Base-by-base conservation (phyloP, 257 asterid species). In the Petunia axillaris region DNA sequence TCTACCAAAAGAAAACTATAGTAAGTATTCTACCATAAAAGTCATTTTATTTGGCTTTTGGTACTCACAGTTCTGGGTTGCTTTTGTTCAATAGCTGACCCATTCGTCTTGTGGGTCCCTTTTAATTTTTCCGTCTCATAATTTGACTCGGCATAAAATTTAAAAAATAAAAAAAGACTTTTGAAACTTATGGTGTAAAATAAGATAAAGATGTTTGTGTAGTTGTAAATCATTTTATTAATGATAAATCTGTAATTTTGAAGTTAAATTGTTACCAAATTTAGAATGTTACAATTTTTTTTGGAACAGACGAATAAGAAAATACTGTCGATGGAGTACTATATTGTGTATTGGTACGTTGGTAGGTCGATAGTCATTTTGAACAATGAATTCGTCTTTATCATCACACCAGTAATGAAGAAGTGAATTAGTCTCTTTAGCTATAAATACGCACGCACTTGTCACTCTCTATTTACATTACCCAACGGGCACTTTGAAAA, bases 401-500 rank as follows among this genome's bases (percentile, higher is more conserved):
- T 25, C 25, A 54, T 44, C 39, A 50, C 39, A 57, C 25, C 60
- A 15, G 37, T 38, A 48, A n/a, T 50, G 37, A 59, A 36, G 37
- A 59, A 36, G 37, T 46, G 1, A 46, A 48, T 5, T 48, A 0
- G 37, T 15, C 76, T 62, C 6, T 39, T 38, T 9, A 41, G 36
- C 80, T 83, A 71, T 83, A 70, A 48, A 71, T 57, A n/a, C 53
- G 43, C 37, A 62, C 15, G 40, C 52, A 64, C 9, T 15, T 16
- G 43, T 25, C 60, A 35, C 75, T 48, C 64, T 68, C 40, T 8
- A 37, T 16, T 1, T 9, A 3, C 78, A 8, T 15, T 43, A 64
- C 53, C 77, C 80, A 85, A 82, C 83, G 82, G 87, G 76, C 73
- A 85, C 81, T 57, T 66, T 52, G 44, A 35, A 50, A 40, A 43